Conservation (phyloP, 1,284 basidiomycete genomes). For the Heterobasidion occidentale region DNA sequence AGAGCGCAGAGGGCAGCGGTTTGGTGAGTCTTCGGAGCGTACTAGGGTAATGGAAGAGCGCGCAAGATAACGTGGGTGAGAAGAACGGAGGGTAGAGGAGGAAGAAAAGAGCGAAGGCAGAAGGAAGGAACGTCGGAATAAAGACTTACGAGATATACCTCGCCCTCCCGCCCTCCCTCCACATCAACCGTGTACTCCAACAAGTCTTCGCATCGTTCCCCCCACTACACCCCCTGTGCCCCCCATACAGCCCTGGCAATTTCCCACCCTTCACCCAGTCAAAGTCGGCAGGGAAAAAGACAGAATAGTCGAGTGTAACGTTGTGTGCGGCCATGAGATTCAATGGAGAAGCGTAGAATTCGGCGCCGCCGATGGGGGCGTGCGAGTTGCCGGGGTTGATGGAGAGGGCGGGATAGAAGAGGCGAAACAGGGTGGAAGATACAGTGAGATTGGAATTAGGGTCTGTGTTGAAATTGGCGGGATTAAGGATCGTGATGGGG, state of each 20-base stretch:
- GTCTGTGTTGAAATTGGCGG: not conserved
- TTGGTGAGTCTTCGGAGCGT: slow-evolving; percentile 50
- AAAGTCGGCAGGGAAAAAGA: slow-evolving; percentile 59
- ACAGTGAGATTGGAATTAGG: slow-evolving; percentile 7
- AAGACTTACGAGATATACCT: slow-evolving; percentile 60
- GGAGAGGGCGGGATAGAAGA: slow-evolving; percentile 58
- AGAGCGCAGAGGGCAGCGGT: slow-evolving; percentile 47
- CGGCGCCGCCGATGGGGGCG: slow-evolving; percentile 52
- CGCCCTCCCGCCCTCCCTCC: slow-evolving; percentile 55
- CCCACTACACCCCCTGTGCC: slow-evolving; percentile 58
- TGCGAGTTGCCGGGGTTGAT: slow-evolving; percentile 48
- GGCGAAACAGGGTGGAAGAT: slow-evolving; percentile 30
- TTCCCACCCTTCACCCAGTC: slow-evolving; percentile 67
- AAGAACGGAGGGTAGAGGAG: not conserved
- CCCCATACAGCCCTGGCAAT: slow-evolving; percentile 67
- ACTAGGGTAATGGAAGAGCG: slow-evolving; percentile 31
- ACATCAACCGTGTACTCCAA: slow-evolving; percentile 73
- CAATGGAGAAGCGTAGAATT: slow-evolving; percentile 63
- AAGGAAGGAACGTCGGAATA: not conserved
- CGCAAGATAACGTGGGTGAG: slow-evolving; percentile 3
- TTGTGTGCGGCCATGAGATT: slow-evolving; percentile 38
- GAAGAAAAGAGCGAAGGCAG: not conserved
- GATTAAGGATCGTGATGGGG: slow-evolving; percentile 12
- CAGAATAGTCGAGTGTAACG: slow-evolving; percentile 51
- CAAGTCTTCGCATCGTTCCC: slow-evolving; percentile 56